Evolutionary conservation across 106 monocot species (phyloP).

Genomic region (Dioscorea zingiberensis): DNA sequence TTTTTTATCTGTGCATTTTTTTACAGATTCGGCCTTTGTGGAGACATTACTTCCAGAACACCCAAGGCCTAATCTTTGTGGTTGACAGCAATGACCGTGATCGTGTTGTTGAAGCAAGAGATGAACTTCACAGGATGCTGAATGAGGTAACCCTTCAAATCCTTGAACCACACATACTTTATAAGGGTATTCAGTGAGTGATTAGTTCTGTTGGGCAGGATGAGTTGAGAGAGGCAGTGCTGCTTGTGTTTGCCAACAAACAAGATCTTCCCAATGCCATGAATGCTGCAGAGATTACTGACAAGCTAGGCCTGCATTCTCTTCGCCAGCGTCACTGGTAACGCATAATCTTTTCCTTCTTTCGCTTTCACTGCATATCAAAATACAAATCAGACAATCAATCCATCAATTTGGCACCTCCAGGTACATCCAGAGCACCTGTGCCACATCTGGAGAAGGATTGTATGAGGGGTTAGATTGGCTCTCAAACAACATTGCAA

Average conservation of each 20-base stretch:
- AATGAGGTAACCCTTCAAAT: constrained; percentile 16
- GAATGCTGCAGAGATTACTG: constrained; percentile 58
- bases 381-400: too few species aligned
- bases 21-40: constrained; percentile 34
- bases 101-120: constrained; percentile 27
- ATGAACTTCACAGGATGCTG: constrained; percentile 34
- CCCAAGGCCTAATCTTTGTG: constrained; percentile 31
- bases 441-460: constrained; percentile 61
- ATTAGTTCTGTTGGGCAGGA: constrained; percentile 14
- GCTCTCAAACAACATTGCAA: constrained; percentile 66
- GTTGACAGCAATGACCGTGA: constrained; percentile 30
- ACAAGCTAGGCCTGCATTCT: constrained; percentile 50
- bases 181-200: neutral
- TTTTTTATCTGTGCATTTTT: neutral
- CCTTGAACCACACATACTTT: neutral
- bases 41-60: constrained; percentile 44
- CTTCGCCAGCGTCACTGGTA: constrained; percentile 53
- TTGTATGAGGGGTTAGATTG: constrained; percentile 60
- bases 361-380: too few species aligned
- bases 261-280: constrained; percentile 54
- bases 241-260: constrained; percentile 50
- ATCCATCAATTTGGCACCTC: neutral
- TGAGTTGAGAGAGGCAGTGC: constrained; percentile 53
- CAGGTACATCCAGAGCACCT: constrained; percentile 73
- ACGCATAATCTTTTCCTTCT: neutral